phyloP scores from a whole-genome alignment of 2,329 filamentous ascomycete genomes.

The Fusarium devonianum region DNA sequence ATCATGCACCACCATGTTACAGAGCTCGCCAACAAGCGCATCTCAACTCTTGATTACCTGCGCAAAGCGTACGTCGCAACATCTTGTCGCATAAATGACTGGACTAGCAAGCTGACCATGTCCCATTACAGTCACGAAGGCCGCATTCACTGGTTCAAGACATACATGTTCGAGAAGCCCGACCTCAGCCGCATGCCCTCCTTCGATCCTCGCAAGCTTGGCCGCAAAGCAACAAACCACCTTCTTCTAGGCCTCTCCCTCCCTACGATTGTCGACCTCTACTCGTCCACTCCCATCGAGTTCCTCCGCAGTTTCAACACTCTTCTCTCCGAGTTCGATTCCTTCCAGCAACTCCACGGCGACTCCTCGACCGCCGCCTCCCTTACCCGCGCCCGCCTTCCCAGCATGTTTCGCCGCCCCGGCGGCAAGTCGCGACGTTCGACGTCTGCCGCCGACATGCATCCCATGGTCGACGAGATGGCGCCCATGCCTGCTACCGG shows the following conservation, averaged over 20 bases:
- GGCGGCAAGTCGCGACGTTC: constrained; percentile 64
- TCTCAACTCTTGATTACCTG: constrained; percentile 92
- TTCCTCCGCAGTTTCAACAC: constrained; percentile 87
- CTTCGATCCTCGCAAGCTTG: constrained; percentile 83
- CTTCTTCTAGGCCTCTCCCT: constrained; percentile 91
- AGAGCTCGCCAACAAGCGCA: constrained; percentile 87
- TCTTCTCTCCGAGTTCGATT: constrained; percentile 89
- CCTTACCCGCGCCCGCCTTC: constrained; percentile 79
- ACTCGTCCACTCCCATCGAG: constrained; percentile 79
- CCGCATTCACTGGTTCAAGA: constrained; percentile 98
- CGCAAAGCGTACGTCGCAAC: constrained; percentile 79
- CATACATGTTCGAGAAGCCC: constrained; percentile 84
- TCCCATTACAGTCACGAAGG: constrained; percentile 80
- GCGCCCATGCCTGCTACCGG: constrained; percentile 39
- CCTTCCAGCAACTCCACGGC: constrained; percentile 87
- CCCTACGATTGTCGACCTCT: constrained; percentile 87
- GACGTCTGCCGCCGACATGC: constrained; percentile 56
- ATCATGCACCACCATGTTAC: constrained; percentile 72
- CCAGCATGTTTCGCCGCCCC: constrained; percentile 81
- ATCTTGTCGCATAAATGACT: background rate
- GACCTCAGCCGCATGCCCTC: constrained; percentile 85
- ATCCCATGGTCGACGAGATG: constrained; percentile 44
- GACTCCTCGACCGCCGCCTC: constrained; percentile 76
- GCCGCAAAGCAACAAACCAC: constrained; percentile 91
- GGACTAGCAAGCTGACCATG: constrained; percentile 2